Percentiles rank a stretch among this genome's conserved stretches.
Evolutionary conservation across 768 basidiomycete genomes (phyloP).

Genomic region (Termitomyces sp.): DNA sequence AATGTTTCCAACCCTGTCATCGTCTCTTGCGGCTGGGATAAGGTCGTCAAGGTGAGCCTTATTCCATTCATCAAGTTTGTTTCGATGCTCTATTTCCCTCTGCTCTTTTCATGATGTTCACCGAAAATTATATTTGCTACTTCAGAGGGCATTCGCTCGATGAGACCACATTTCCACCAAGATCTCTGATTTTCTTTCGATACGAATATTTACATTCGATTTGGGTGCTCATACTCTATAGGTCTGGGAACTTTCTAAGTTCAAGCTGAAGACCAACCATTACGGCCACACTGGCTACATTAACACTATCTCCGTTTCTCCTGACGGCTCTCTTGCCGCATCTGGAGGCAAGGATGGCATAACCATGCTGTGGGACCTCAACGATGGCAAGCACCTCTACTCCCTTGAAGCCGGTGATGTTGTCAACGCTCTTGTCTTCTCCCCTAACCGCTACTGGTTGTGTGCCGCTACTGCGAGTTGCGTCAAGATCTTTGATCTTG

Average conservation of each 20-base stretch:
- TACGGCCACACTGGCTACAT: slow-evolving; percentile 99
- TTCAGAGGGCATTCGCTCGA: slow-evolving; percentile 69
- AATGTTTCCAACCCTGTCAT: slow-evolving; percentile 97
- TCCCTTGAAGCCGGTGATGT: slow-evolving; percentile 97
- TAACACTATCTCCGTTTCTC: slow-evolving; percentile 97
- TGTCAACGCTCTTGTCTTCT: slow-evolving; percentile 99
- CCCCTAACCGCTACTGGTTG: slow-evolving; percentile 99
- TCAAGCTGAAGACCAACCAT: slow-evolving; percentile 99
- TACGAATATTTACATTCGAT: slow-evolving; percentile 29
- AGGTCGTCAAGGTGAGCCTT: slow-evolving; percentile 92
- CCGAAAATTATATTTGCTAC: slow-evolving; percentile 73
- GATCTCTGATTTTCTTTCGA: slow-evolving; percentile 57
- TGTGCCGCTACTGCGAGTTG: slow-evolving; percentile 97
- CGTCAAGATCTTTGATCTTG: slow-evolving; percentile 99
- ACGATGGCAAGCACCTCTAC: slow-evolving; percentile 99
- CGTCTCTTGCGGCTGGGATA: slow-evolving; percentile 99
- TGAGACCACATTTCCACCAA: slow-evolving; percentile 78
- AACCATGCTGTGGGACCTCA: slow-evolving; percentile 99
- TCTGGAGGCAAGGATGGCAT: slow-evolving; percentile 99
- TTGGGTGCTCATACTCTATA: slow-evolving; percentile 29
- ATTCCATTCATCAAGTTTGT: slow-evolving; percentile 3
- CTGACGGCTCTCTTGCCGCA: slow-evolving; percentile 97
- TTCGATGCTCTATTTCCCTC: not conserved
- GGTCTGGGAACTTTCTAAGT: slow-evolving; percentile 99
- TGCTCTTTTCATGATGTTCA: slow-evolving; percentile 30